Evolutionary conservation across 2,329 filamentous ascomycete genomes (phyloP).

Genomic region (Clarireedia homoeocarpa): DNA sequence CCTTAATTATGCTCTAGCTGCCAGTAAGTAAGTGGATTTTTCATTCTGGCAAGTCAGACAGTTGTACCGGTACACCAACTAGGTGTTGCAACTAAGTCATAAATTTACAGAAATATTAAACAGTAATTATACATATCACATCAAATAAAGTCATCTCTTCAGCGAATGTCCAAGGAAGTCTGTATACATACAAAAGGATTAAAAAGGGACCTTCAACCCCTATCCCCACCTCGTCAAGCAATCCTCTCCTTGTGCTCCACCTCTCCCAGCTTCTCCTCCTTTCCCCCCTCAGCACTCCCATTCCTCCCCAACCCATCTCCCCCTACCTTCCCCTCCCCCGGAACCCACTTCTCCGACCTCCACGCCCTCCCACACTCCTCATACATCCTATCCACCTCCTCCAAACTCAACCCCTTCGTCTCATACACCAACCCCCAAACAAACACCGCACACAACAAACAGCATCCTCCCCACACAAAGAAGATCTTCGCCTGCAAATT

Average conservation of each 20-base stretch:
- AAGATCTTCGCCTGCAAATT: constrained; percentile 27
- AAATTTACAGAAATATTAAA: no score
- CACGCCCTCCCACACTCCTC: constrained; percentile 17
- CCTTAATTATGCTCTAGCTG: no score
- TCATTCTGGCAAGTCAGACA: no score
- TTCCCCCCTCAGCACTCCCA: not conserved
- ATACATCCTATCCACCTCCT: constrained; percentile 60
- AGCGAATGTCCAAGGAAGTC: not conserved
- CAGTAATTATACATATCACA: no score
- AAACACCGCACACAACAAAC: constrained; percentile 44
- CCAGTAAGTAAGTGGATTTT: no score
- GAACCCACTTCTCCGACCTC: constrained; percentile 1
- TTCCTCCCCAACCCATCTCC: not conserved
- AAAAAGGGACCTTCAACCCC: no score
- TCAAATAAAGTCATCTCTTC: not conserved
- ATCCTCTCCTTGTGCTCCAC: not conserved
- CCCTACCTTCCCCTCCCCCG: not conserved
- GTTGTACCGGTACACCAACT: no score
- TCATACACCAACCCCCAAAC: constrained; percentile 51
- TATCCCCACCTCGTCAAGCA: no score
- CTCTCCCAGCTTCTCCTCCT: not conserved
- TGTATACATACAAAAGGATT: no score
- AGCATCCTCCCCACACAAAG: constrained; percentile 55
- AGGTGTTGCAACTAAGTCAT: no score
- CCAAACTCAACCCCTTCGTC: constrained; percentile 64